phyloP scores from a whole-genome alignment of 1,284 basidiomycete genomes.

The Apiotrichum porosum region DNA sequence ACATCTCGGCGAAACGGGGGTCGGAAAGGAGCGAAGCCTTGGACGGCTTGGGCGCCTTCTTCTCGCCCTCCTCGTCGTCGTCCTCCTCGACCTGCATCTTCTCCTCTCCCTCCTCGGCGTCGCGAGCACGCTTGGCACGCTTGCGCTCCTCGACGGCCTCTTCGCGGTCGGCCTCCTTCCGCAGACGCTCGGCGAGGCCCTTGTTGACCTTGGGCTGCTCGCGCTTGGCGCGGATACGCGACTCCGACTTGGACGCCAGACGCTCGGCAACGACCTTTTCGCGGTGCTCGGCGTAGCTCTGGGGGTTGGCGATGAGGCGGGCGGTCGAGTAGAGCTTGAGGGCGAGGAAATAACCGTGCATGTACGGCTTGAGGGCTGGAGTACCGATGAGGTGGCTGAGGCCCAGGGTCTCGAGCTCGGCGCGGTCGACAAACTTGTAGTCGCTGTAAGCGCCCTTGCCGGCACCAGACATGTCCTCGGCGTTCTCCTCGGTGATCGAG shows the following conservation, averaged over 20 bases:
- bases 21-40: conserved; percentile 67
- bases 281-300: conserved; percentile 88
- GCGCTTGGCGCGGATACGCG: conserved; percentile 77
- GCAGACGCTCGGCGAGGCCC: conserved; percentile 78
- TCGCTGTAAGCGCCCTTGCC: conserved; percentile 71
- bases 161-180: conserved; percentile 66
- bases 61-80: conserved; percentile 41
- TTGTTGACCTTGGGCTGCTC: conserved; percentile 77
- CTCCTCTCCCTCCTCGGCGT: conserved; percentile 37
- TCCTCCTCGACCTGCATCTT: conserved; percentile 26
- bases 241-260: conserved; percentile 89
- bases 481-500: conserved; percentile 96
- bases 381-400: conserved; percentile 92
- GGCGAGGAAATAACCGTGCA: conserved; percentile 98
- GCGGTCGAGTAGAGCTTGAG: conserved; percentile 95
- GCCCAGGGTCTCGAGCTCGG: conserved; percentile 79
- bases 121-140: conserved; percentile 47
- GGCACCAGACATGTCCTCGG: conserved; percentile 59
- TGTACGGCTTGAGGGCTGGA: conserved; percentile 92
- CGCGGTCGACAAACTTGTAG: conserved; percentile 92
- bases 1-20: conserved; percentile 84
- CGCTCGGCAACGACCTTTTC: conserved; percentile 81
- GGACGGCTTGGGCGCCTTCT: conserved; percentile 48
- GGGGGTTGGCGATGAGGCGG: conserved; percentile 91
- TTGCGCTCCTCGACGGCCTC: conserved; percentile 61